These are phyloP conservation scores for Pleochaeta shiraiana DNA, from an alignment of 2,329 filamentous ascomycete genomes.

Conservation along the genomic window DNA sequence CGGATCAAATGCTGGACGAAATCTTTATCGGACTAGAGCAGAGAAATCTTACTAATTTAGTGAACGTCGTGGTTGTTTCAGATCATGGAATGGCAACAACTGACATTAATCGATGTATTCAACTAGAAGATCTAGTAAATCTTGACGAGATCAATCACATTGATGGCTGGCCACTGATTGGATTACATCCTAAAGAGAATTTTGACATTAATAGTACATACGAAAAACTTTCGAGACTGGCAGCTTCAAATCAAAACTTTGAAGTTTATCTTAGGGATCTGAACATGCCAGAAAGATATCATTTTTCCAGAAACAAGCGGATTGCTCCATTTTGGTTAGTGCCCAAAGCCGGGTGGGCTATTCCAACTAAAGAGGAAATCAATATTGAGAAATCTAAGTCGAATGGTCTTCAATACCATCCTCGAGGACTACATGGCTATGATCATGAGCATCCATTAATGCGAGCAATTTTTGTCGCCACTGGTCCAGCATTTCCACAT, in stretches of 20 bases:
- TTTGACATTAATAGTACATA: constrained; percentile 51
- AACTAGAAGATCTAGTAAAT: constrained; percentile 78
- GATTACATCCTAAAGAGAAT: constrained; percentile 62
- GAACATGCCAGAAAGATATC: constrained; percentile 82
- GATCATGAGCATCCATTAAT: constrained; percentile 90
- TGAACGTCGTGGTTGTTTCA: constrained; percentile 90
- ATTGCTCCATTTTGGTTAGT: constrained; percentile 94
- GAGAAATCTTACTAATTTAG: constrained; percentile 69
- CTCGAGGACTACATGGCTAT: constrained; percentile 77
- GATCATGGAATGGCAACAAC: constrained; percentile 98
- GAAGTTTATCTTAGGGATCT: constrained; percentile 73
- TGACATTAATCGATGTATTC: constrained; percentile 54
- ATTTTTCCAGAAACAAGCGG: constrained; percentile 69
- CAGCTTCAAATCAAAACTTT: constrained; percentile 42
- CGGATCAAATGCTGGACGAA: constrained; percentile 60
- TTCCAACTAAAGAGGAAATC: constrained; percentile 63
- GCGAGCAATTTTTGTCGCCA: constrained; percentile 84
- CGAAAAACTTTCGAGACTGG: constrained; percentile 32
- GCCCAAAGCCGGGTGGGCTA: constrained; percentile 79
- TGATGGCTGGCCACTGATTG: constrained; percentile 88
- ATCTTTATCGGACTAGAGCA: constrained; percentile 56
- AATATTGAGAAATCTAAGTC: constrained; percentile 44
- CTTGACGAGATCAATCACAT: constrained; percentile 54
- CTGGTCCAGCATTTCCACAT: constrained; percentile 83
- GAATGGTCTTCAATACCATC: constrained; percentile 48